A percentile compares a stretch with the other conserved stretches of the same genome.
Conservation (phyloP, 148 eudicot species). For the Rhododendron molle region DNA sequence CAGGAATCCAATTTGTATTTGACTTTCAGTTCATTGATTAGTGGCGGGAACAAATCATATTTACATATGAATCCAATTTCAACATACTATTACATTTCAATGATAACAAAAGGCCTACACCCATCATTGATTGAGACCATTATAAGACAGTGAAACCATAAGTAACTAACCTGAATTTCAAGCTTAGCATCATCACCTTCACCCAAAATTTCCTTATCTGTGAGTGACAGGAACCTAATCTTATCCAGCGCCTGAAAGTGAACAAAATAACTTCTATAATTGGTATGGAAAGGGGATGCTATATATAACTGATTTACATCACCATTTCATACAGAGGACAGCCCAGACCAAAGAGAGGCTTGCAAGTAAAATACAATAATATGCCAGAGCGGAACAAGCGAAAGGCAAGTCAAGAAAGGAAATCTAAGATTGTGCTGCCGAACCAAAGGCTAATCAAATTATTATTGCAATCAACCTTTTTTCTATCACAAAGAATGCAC, state of each 20-base stretch:
- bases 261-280: neutral
- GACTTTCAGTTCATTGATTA: neutral
- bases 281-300: neutral
- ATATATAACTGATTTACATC: neutral
- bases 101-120: neutral
- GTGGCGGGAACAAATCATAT: neutral
- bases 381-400: too few relatives aligned
- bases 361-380: too few relatives aligned
- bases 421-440: too few relatives aligned
- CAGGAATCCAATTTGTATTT: neutral
- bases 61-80: neutral
- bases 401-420: too few relatives aligned
- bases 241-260: slow-evolving; percentile 79
- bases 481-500: too few relatives aligned
- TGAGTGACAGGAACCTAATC: slow-evolving; percentile 90
- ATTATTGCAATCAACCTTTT: too few relatives aligned
- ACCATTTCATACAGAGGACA: too few relatives aligned
- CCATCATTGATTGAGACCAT: neutral
- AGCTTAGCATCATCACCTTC: slow-evolving; percentile 83
- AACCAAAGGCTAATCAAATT: too few relatives aligned
- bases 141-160: neutral
- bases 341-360: too few relatives aligned
- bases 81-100: neutral
- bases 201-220: slow-evolving; percentile 88
- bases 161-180: slow-evolving; percentile 66